Conservation (phyloP, 768 basidiomycete genomes). For the Crassisporium funariophilum region DNA sequence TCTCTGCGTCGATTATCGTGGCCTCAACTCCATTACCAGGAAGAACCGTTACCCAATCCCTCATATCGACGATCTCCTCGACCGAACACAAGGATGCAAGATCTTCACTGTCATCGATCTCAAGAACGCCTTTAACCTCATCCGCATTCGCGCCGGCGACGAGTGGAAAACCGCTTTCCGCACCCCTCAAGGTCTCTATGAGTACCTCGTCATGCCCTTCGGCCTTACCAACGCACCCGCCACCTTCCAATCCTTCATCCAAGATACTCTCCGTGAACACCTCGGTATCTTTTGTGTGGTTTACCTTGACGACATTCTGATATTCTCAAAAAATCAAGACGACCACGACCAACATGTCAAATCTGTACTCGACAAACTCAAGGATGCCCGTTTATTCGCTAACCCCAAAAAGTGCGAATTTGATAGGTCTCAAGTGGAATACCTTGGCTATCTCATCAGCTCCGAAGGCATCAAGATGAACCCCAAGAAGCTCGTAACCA, state of each 20-base stretch:
- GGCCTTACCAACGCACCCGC: slow-evolving; percentile 41
- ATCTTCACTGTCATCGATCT: slow-evolving; percentile 38
- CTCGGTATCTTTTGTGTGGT: slow-evolving; percentile 41
- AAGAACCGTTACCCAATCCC: slow-evolving; percentile 35
- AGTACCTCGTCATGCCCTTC: slow-evolving; percentile 43
- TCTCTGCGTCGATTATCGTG: slow-evolving; percentile 34
- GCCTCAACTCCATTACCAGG: slow-evolving; percentile 35
- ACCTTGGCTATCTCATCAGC: slow-evolving; percentile 34
- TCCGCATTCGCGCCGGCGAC: slow-evolving; percentile 29
- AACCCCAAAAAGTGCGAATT: slow-evolving; percentile 46
- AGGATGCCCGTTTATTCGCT: slow-evolving; percentile 28
- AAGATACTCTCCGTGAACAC: slow-evolving; percentile 38
- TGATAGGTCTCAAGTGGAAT: slow-evolving; percentile 37
- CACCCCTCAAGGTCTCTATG: slow-evolving; percentile 35
- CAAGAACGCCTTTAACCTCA: slow-evolving; percentile 13
- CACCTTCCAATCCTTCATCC: slow-evolving; percentile 44
- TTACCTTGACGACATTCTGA: slow-evolving; percentile 47
- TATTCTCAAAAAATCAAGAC: slow-evolving; percentile 37
- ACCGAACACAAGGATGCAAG: slow-evolving; percentile 17
- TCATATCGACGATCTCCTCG: slow-evolving; percentile 27
- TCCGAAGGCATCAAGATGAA: slow-evolving; percentile 37
- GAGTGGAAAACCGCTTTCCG: slow-evolving; percentile 48
- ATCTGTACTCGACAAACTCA: slow-evolving; percentile 34
- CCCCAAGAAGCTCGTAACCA: slow-evolving; percentile 35
- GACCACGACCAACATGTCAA: slow-evolving; percentile 36